Percentiles rank a stretch among this genome's conserved stretches.
phyloP scores from a whole-genome alignment of 305 asterid genomes.

The Galium porrigens region DNA sequence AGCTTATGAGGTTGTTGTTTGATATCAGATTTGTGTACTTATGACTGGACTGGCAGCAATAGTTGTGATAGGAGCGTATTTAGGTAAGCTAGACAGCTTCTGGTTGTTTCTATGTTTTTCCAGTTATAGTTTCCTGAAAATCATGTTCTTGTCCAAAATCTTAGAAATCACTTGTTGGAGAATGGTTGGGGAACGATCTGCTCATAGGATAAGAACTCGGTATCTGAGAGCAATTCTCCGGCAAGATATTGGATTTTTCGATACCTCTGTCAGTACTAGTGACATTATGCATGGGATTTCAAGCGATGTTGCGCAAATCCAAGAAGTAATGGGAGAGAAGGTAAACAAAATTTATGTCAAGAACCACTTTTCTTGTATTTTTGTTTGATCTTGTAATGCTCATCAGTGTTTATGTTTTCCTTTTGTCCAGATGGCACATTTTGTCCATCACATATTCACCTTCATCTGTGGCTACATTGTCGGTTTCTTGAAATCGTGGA shows the following conservation, averaged over 20 bases:
- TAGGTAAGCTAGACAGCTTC: slow-evolving; percentile 30
- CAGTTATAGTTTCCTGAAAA: background rate
- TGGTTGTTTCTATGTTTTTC: background rate
- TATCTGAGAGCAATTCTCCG: slow-evolving; percentile 60
- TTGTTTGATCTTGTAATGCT: background rate
- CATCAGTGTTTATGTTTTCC: slow-evolving; percentile 9
- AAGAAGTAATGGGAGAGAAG: slow-evolving; percentile 88
- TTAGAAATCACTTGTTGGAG: slow-evolving; percentile 80
- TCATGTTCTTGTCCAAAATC: slow-evolving; percentile 1
- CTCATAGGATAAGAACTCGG: slow-evolving; percentile 62
- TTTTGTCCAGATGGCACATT: slow-evolving; percentile 62
- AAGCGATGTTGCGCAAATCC: slow-evolving; percentile 78
- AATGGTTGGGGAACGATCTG: slow-evolving; percentile 69
- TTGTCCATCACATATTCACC: slow-evolving; percentile 63
- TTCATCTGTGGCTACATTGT: slow-evolving; percentile 60
- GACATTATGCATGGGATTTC: slow-evolving; percentile 89
- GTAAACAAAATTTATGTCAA: slow-evolving; percentile 18
- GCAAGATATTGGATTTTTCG: slow-evolving; percentile 66
- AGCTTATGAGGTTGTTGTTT: background rate
- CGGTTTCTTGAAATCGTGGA: slow-evolving; percentile 53
- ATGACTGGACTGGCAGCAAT: slow-evolving; percentile 59
- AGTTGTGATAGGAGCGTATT: slow-evolving; percentile 65
- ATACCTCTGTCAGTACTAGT: slow-evolving; percentile 50
- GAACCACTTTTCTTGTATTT: background rate
- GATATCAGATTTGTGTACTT: slow-evolving; percentile 42